Percentiles rank a stretch among this genome's conserved stretches.
Conservation (phyloP, 148 eudicot genomes). For the Rhododendron simsii region DNA sequence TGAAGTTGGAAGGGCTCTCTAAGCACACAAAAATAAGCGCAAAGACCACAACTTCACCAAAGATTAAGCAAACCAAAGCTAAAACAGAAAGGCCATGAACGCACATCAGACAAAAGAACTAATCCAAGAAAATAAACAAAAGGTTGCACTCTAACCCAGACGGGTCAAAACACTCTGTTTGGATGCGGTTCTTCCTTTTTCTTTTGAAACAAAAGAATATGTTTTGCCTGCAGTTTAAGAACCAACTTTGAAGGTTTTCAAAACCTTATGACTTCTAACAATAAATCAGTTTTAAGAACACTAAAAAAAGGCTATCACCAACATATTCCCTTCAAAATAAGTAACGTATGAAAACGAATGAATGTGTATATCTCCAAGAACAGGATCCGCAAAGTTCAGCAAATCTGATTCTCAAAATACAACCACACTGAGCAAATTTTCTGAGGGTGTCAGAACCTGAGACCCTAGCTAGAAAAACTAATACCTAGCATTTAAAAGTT, state of each 20-base stretch:
- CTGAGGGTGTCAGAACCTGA: not conserved
- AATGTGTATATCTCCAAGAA: not conserved
- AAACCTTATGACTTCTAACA: not conserved
- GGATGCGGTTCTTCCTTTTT: not conserved
- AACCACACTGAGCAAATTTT: not conserved
- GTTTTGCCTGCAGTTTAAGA: not conserved
- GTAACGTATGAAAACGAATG: not conserved
- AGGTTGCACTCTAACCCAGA: not conserved
- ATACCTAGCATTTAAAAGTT: not conserved
- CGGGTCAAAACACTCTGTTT: not conserved
- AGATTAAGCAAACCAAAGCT: not conserved
- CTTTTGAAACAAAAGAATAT: not conserved
- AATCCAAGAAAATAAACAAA: not conserved
- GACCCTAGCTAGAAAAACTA: not conserved
- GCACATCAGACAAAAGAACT: not conserved
- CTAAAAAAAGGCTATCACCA: not conserved
- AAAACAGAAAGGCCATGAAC: not conserved
- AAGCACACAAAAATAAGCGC: no score
- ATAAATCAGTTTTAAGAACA: not conserved
- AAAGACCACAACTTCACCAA: no score
- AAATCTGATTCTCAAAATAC: not conserved
- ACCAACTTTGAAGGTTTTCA: not conserved
- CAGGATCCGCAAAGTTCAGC: not conserved
- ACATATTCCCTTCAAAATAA: not conserved
- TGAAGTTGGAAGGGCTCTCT: no score